Conservation (phyloP, 306 rosid genomes). For the Castanospermum australe region DNA sequence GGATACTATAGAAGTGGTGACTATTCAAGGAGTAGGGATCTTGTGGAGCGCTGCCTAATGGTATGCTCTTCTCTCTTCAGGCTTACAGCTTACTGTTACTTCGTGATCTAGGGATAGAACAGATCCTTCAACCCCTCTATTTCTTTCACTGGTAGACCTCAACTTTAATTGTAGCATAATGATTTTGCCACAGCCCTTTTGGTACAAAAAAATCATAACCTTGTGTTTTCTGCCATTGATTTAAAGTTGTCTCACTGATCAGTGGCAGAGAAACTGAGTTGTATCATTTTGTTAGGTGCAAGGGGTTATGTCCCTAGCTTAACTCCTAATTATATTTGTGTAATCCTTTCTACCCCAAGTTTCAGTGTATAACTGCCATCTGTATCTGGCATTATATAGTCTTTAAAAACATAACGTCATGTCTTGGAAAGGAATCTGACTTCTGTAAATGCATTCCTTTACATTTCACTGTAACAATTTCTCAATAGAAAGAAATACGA, state of each 20-base stretch:
- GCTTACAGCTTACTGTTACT: background rate
- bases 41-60: slow-evolving; percentile 64
- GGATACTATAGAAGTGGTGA: slow-evolving; percentile 71
- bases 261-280: background rate
- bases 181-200: background rate
- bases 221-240: background rate
- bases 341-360: background rate
- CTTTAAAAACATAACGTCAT: background rate
- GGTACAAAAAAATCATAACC: background rate
- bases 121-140: background rate
- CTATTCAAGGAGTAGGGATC: slow-evolving; percentile 75
- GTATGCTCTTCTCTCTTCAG: slow-evolving; percentile 36
- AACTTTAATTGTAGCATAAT: background rate
- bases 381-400: background rate
- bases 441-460: background rate
- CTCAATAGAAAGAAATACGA: background rate
- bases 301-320: background rate
- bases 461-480: background rate
- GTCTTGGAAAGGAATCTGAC: background rate
- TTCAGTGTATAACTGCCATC: background rate
- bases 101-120: background rate
- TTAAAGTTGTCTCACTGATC: background rate
- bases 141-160: background rate
- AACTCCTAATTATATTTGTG: background rate
- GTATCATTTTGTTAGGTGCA: background rate